These are phyloP conservation scores for Biscogniauxia marginata DNA, from an alignment of 2,329 filamentous ascomycete genomes.

Conservation along the genomic window DNA sequence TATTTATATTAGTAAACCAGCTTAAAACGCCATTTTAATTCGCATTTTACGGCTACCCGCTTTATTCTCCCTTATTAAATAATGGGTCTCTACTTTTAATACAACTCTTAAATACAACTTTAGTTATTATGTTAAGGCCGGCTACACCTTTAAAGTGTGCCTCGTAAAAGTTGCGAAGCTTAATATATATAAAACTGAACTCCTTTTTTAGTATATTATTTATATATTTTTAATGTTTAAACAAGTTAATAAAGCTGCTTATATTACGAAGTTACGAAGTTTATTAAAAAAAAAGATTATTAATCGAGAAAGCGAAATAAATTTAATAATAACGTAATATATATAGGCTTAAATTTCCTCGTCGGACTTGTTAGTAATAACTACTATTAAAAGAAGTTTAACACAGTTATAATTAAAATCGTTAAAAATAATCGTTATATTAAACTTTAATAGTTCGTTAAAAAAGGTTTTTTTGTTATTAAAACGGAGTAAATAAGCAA, in stretches of 20 bases:
- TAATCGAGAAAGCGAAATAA: conserved; percentile 32
- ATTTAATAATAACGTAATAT: conserved; percentile 36
- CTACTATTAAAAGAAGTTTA: conserved; percentile 33
- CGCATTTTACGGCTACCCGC: conserved; percentile 35
- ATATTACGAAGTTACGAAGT: conserved; percentile 31
- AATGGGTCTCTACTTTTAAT: conserved; percentile 26
- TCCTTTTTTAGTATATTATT: conserved; percentile 36
- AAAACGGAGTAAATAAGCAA: background rate
- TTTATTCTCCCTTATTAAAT: conserved; percentile 27
- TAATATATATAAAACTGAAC: conserved; percentile 35
- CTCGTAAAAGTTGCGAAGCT: conserved; percentile 33
- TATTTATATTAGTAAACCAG: conserved; percentile 33
- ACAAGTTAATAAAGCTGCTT: conserved; percentile 38
- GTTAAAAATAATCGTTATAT: conserved; percentile 14
- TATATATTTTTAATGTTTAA: conserved; percentile 33
- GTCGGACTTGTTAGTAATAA: conserved; percentile 27
- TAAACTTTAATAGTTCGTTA: conserved; percentile 22
- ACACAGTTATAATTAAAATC: conserved; percentile 23
- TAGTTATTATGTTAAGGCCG: conserved; percentile 31
- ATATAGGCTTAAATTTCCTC: conserved; percentile 38
- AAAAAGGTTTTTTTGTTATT: background rate
- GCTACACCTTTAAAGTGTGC: conserved; percentile 33
- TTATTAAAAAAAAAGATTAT: conserved; percentile 25
- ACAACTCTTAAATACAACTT: conserved; percentile 36
- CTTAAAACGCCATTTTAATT: conserved; percentile 35